phyloP scores from a whole-genome alignment of 768 basidiomycete genomes.

The Gymnopilus dilepis region DNA sequence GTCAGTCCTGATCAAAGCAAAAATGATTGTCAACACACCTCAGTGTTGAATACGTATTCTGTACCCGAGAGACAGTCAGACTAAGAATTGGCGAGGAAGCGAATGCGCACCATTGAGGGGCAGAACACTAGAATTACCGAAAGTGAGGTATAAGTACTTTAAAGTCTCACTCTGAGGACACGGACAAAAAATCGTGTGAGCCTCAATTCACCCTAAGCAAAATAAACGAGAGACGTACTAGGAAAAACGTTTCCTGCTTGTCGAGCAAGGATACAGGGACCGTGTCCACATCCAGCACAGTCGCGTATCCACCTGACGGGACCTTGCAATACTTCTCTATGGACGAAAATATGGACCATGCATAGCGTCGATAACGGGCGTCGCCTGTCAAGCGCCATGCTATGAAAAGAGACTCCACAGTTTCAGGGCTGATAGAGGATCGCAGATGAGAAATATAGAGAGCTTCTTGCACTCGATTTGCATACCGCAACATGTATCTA shows the following conservation, averaged over 20 bases:
- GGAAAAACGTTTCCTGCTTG: constrained; percentile 5
- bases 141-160: constrained; percentile 5
- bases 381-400: constrained; percentile 10
- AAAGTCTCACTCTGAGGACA: background rate
- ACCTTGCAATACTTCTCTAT: background rate
- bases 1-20: background rate
- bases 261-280: background rate
- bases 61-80: background rate
- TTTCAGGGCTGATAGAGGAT: background rate
- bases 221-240: background rate
- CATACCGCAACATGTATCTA: constrained; percentile 8
- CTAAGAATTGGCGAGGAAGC: no score
- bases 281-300: constrained; percentile 1
- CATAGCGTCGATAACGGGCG: background rate
- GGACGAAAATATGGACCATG: constrained; percentile 5
- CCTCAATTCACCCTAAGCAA: background rate
- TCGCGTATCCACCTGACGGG: constrained; percentile 4
- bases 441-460: background rate
- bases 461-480: no score
- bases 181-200: no score
- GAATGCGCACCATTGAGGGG: background rate
- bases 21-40: background rate
- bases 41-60: constrained; percentile 9
- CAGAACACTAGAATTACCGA: background rate
- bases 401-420: constrained; percentile 5